Percentiles rank a stretch among this genome's conserved stretches.
These are phyloP conservation scores for Lepidium africanum DNA, from an alignment of 345 rosid species.

Conservation along the genomic window DNA sequence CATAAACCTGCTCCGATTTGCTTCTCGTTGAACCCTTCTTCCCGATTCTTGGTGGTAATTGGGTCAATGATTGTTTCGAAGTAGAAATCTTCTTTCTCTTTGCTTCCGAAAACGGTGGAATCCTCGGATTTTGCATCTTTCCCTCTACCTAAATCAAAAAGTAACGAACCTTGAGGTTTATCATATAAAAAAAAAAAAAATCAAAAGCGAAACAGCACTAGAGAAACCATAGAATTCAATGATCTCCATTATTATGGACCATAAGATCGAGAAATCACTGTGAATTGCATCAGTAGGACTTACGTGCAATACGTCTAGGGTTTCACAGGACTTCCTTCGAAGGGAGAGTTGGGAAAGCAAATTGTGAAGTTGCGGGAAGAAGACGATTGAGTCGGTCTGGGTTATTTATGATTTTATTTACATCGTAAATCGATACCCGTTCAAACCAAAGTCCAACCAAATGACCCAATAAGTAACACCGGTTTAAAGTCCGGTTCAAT, in stretches of 20 bases:
- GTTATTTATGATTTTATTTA: background rate
- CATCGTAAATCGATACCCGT: background rate
- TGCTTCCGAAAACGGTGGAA: conserved; percentile 35
- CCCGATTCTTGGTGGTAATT: conserved; percentile 27
- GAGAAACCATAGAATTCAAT: background rate
- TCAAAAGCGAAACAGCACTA: background rate
- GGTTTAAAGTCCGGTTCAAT: background rate
- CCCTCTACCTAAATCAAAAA: background rate
- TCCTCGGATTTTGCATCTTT: conserved; percentile 47
- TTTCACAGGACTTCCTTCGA: background rate
- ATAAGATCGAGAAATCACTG: background rate
- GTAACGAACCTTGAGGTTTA: background rate
- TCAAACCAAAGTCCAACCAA: background rate
- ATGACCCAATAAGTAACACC: background rate
- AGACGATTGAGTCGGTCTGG: background rate
- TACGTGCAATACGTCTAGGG: conserved; percentile 17
- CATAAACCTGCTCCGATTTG: conserved; percentile 36
- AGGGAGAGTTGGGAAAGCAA: conserved; percentile 10
- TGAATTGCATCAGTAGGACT: background rate
- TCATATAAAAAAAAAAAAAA: background rate
- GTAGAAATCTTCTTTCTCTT: conserved; percentile 41
- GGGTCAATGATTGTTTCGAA: conserved; percentile 32
- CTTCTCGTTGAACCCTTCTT: conserved; percentile 39
- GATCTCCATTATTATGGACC: background rate
- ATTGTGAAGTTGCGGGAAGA: conserved; percentile 17